phyloP scores from a whole-genome alignment of 2,329 filamentous ascomycete genomes.

The Rhynchosporium secalis region DNA sequence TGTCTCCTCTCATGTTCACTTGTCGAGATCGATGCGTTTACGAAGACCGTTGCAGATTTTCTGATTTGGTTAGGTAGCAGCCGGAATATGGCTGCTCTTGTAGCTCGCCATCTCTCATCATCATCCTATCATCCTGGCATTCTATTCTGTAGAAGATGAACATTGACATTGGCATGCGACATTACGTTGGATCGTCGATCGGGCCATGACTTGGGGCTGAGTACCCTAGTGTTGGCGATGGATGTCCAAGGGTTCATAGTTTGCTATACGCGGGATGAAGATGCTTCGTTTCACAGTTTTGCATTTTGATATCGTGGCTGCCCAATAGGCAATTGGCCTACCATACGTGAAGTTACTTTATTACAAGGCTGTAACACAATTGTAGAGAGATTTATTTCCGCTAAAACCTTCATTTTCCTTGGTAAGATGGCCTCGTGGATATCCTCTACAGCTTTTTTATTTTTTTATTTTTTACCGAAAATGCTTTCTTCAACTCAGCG shows the following conservation, averaged over 20 bases:
- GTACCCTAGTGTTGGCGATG: conserved; percentile 7
- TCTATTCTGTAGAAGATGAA: conserved; percentile 13
- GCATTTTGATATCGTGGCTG: conserved; percentile 1
- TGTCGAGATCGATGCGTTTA: too few species aligned
- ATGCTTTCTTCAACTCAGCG: too few species aligned
- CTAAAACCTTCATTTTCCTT: too few species aligned
- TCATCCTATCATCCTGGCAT: not conserved
- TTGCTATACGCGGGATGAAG: conserved; percentile 4
- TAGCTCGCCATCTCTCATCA: not conserved
- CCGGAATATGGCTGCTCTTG: not conserved
- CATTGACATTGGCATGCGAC: not conserved
- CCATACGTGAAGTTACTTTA: conserved; percentile 12
- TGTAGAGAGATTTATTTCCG: too few species aligned
- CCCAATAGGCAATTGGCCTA: conserved; percentile 10
- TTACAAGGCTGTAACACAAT: not conserved
- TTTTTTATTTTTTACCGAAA: too few species aligned
- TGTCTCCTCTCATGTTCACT: too few species aligned
- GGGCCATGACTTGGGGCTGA: conserved; percentile 10
- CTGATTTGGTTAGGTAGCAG: not conserved
- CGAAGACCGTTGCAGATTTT: too few species aligned
- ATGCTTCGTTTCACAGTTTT: not conserved
- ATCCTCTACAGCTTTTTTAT: too few species aligned
- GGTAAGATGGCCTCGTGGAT: too few species aligned
- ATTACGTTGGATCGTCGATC: conserved; percentile 8
- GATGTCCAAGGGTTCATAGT: not conserved